Evolutionary conservation across 1,284 basidiomycete genomes (phyloP).

Genomic region (Irpex sp.): DNA sequence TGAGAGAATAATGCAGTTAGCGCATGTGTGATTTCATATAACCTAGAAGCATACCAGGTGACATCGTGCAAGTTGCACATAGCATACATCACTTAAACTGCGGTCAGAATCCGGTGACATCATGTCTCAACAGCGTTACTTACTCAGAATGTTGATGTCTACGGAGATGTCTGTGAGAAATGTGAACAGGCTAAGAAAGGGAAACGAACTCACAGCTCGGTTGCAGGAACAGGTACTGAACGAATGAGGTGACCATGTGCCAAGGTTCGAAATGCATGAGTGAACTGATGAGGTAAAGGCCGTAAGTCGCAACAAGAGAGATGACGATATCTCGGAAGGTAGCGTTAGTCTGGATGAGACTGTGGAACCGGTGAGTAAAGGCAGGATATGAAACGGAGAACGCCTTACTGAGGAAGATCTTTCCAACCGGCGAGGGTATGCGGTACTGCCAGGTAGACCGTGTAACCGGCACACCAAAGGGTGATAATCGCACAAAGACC

Average conservation of each 20-base stretch:
- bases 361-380: conserved; percentile 17
- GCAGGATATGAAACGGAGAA: neutral
- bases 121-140: conserved; percentile 16
- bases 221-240: conserved; percentile 79
- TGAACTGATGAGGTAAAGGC: conserved; percentile 83
- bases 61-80: conserved; percentile 92
- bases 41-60: conserved; percentile 52
- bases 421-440: conserved; percentile 72
- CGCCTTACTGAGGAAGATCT: conserved; percentile 55
- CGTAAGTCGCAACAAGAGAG: conserved; percentile 82
- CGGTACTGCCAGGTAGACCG: conserved; percentile 82
- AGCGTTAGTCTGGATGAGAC: conserved; percentile 59
- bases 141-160: conserved; percentile 86
- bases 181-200: neutral
- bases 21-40: conserved; percentile 7
- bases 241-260: conserved; percentile 93
- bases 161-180: conserved; percentile 19
- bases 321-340: conserved; percentile 81
- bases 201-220: conserved; percentile 55
- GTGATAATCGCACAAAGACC: conserved; percentile 76
- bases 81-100: conserved; percentile 71
- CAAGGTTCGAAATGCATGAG: conserved; percentile 88
- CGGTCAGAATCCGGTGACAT: neutral
- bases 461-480: conserved; percentile 86
- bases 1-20: neutral